Evolutionary conservation across 139 green algal genomes (phyloP).

Genomic region (Diplosphaera chodatii): DNA sequence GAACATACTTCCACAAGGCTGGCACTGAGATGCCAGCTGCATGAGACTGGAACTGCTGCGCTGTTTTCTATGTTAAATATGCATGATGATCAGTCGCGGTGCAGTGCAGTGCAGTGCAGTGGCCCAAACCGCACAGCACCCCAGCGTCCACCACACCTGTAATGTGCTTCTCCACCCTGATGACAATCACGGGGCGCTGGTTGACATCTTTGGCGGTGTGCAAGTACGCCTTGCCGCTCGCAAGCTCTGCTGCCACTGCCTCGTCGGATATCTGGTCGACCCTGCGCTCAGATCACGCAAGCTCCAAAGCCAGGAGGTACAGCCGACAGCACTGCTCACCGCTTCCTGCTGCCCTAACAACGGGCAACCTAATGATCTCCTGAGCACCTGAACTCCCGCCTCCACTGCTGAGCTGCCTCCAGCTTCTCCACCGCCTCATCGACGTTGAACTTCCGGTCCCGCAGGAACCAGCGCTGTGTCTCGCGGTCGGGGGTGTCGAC

Average conservation of each 20-base stretch:
- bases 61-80: too few species aligned
- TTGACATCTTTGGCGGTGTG: conserved; percentile 61
- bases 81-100: too few species aligned
- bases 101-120: not conserved
- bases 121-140: not conserved
- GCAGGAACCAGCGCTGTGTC: conserved; percentile 67
- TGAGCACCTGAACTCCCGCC: conserved; percentile 48
- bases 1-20: too few species aligned
- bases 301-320: too few species aligned
- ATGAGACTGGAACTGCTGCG: too few species aligned
- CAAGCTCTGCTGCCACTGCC: conserved; percentile 48
- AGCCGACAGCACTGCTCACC: too few species aligned
- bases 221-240: conserved; percentile 83
- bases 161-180: conserved; percentile 50
- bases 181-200: conserved; percentile 78
- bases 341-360: too few species aligned
- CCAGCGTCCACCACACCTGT: conserved; percentile 11
- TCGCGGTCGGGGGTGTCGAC: conserved; percentile 29
- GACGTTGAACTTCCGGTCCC: conserved; percentile 73
- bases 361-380: too few species aligned
- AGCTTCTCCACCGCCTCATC: conserved; percentile 76
- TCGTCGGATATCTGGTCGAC: conserved; percentile 38
- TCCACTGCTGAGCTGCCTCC: conserved; percentile 55
- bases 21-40: too few species aligned
- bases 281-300: conserved; percentile 28